A percentile compares a stretch with the other conserved stretches of the same genome.
Evolutionary conservation across 192 early-diverging fungal species (phyloP).

Genomic region (Gamsiella multidivaricata): DNA sequence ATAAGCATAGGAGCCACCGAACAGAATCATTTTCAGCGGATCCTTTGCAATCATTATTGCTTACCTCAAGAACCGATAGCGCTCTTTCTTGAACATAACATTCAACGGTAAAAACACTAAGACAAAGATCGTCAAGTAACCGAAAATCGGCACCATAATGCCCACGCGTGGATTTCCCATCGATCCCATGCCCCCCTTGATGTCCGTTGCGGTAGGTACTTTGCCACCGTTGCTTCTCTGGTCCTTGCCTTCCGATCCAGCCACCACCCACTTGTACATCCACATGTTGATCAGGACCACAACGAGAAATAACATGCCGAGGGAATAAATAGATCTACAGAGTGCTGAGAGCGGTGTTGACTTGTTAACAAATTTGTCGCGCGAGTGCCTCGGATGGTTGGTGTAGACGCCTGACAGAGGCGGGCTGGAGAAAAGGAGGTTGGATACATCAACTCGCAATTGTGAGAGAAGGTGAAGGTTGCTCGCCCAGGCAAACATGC

Average conservation of each 20-base stretch:
- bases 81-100: slow-evolving; percentile 59
- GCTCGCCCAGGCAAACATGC: slow-evolving; percentile 69
- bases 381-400: slow-evolving; percentile 39
- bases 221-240: background rate
- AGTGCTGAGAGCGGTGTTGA: slow-evolving; percentile 31
- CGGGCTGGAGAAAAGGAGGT: slow-evolving; percentile 45
- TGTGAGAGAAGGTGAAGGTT: slow-evolving; percentile 62
- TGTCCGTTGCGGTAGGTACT: background rate
- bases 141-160: slow-evolving; percentile 57
- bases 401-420: slow-evolving; percentile 37
- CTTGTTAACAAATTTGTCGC: slow-evolving; percentile 52
- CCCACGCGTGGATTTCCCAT: slow-evolving; percentile 21
- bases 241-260: slow-evolving; percentile 20
- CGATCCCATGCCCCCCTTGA: slow-evolving; percentile 34
- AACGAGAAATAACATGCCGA: slow-evolving; percentile 55
- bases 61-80: slow-evolving; percentile 66
- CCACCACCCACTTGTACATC: slow-evolving; percentile 56
- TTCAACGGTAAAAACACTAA: slow-evolving; percentile 64
- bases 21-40: background rate
- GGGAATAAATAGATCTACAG: slow-evolving; percentile 58
- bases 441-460: slow-evolving; percentile 58
- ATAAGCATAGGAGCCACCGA: background rate
- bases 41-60: background rate
- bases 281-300: slow-evolving; percentile 60
- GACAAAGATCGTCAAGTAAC: slow-evolving; percentile 54